These are phyloP conservation scores for Marsdenia floribunda DNA, from an alignment of 257 asterid genomes.

Conservation along the genomic window DNA sequence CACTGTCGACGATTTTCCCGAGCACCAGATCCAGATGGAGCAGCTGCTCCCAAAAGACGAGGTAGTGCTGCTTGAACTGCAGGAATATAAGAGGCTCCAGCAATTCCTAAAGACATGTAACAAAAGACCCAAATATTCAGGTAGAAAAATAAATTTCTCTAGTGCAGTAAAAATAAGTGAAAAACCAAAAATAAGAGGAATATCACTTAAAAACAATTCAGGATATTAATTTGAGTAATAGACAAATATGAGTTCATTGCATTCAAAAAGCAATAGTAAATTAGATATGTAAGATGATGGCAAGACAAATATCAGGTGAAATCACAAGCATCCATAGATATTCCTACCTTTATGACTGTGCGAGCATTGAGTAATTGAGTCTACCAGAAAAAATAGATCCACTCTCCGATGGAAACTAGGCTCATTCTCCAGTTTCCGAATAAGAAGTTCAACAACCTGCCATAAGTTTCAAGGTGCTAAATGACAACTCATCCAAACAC, in stretches of 20 bases:
- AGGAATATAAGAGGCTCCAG: conserved; percentile 91
- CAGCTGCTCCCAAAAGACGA: conserved; percentile 85
- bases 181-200: neutral
- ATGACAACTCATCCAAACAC: neutral
- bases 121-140: neutral
- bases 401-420: conserved; percentile 74
- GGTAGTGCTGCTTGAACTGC: conserved; percentile 79
- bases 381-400: conserved; percentile 88
- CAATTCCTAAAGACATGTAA: conserved; percentile 58
- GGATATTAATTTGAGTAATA: neutral
- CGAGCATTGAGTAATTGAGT: conserved; percentile 95
- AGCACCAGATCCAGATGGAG: conserved; percentile 80
- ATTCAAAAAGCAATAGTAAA: neutral
- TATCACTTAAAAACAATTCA: neutral
- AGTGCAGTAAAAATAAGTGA: neutral
- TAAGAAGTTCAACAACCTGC: conserved; percentile 95
- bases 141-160: neutral
- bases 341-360: conserved; percentile 83
- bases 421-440: conserved; percentile 73
- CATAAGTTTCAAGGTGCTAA: neutral
- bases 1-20: conserved; percentile 97
- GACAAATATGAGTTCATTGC: neutral
- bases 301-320: neutral
- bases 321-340: conserved; percentile 5
- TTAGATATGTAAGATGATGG: neutral